Base-by-base conservation (phyloP, 768 basidiomycete species). In the Auricularia sp. region DNA sequence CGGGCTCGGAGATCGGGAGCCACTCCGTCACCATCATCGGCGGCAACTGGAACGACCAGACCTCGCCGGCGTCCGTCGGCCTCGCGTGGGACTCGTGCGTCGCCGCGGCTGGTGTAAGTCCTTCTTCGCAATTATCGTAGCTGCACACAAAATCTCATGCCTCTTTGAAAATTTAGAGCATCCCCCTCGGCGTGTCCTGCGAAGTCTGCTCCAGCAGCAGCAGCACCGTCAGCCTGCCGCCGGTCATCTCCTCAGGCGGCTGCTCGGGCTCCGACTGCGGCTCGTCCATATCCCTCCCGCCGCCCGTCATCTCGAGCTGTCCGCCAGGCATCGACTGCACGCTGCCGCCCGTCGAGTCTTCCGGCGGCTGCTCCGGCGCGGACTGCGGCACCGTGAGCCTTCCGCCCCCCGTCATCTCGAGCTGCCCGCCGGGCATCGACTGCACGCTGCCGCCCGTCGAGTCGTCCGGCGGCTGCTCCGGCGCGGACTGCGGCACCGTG, bases 21-120 rank as follows among this genome's bases (percentile, higher is more conserved):
- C 3, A 65, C 47, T 53, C 60, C 44, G 36, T 65, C 53, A 61
- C 64, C 29, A 36, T 61, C 61, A 61, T 61, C 12, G 61, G 61
- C 64, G 61, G 59, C 61, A 62, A 65, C 64, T 65, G 64, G 64
- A 54, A 61, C 51, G 29, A 33, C 12, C 12, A 47, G 10, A 56
- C 23, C 61, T 65, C 64, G 3, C 64, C 64, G 10, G 10, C 42
- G 23, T 36, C 29, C 51, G 64, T 65, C 14, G 36, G 42, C 61
- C 18, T 61, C 33, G 61, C 34, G 23, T 65, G 54, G 23, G 61
- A 51, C 12, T n/a, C 36, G n/a, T 44, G 42, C 51, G 56, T 59
- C 14, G 29, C 23, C 33, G 56, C 56, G 11, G 56, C 56, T 33
- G 56, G 56, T 6, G 56, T 59, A 18, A 23, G 56, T 59, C n/a